phyloP scores from a whole-genome alignment of 2,329 filamentous ascomycete species.

The Daldinia eschscholtzii region DNA sequence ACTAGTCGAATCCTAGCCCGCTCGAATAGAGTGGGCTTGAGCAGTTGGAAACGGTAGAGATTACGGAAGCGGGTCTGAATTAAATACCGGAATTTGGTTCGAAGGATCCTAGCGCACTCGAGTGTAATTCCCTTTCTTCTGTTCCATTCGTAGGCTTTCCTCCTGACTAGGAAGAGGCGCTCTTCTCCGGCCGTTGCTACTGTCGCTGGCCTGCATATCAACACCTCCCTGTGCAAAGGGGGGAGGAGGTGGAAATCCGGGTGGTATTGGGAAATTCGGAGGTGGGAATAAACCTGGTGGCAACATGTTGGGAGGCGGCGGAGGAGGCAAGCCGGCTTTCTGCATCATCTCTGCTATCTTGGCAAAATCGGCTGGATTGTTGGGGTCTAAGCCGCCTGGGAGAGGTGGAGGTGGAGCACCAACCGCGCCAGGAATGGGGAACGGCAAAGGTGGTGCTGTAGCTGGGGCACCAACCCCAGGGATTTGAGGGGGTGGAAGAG shows the following conservation, averaged over 20 bases:
- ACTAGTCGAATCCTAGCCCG: background rate
- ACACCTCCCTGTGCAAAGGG: slow-evolving; percentile 40
- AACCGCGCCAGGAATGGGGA: slow-evolving; percentile 60
- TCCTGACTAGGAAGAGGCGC: slow-evolving; percentile 85
- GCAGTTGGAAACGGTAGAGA: background rate
- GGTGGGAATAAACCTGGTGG: slow-evolving; percentile 64
- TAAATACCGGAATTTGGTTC: background rate
- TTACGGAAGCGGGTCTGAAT: background rate
- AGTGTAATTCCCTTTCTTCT: slow-evolving; percentile 74
- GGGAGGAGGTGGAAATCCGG: slow-evolving; percentile 52
- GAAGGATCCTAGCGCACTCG: slow-evolving; percentile 58
- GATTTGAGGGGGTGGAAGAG: slow-evolving; percentile 54
- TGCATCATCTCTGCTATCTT: slow-evolving; percentile 75
- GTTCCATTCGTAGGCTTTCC: slow-evolving; percentile 83
- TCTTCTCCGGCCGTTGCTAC: slow-evolving; percentile 59
- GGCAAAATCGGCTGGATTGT: slow-evolving; percentile 71
- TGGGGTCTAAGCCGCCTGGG: slow-evolving; percentile 68
- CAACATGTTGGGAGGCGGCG: slow-evolving; percentile 65
- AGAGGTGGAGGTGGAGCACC: slow-evolving; percentile 59
- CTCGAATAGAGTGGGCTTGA: background rate
- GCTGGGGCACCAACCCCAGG: slow-evolving; percentile 50
- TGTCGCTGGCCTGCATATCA: slow-evolving; percentile 39
- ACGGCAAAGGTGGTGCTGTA: slow-evolving; percentile 62
- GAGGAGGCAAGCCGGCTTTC: slow-evolving; percentile 72
- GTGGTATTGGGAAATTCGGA: slow-evolving; percentile 57